Conservation (phyloP, 371 early-diverging fungal species). For the Basidiobolus heterosporus region DNA sequence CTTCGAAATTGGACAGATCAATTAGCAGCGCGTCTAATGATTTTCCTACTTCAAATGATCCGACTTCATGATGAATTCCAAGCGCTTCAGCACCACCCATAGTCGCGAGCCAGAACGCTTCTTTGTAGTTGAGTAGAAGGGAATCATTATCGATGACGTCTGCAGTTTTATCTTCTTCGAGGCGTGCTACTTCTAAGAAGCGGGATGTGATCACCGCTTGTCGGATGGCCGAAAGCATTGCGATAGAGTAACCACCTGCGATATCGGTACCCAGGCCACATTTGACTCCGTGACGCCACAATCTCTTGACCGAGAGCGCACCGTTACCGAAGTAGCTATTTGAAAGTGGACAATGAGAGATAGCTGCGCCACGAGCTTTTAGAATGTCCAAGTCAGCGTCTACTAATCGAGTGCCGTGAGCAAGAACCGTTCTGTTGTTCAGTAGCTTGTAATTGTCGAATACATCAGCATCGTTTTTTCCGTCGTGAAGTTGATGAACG, state of each 20-base stretch:
- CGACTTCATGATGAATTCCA: constrained; percentile 46
- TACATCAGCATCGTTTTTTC: constrained; percentile 48
- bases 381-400: constrained; percentile 48
- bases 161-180: constrained; percentile 9
- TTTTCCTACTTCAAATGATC: constrained; percentile 66
- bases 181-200: constrained; percentile 13
- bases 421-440: constrained; percentile 58
- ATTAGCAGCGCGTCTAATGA: constrained; percentile 79
- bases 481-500: constrained; percentile 49
- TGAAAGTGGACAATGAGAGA: constrained; percentile 81
- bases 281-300: constrained; percentile 46
- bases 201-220: constrained; percentile 56
- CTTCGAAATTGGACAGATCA: constrained; percentile 19
- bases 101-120: constrained; percentile 73
- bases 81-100: constrained; percentile 72
- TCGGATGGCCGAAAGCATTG: constrained; percentile 71
- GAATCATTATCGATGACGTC: constrained; percentile 14
- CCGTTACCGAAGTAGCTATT: constrained; percentile 77
- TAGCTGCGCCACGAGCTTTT: constrained; percentile 35
- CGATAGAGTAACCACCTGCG: constrained; percentile 69
- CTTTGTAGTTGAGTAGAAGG: constrained; percentile 8
- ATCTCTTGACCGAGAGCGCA: constrained; percentile 54
- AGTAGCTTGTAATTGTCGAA: constrained; percentile 55
- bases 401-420: constrained; percentile 76
- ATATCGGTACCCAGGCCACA: constrained; percentile 88